These are phyloP conservation scores for Candida schatavii DNA, from an alignment of 805 yeast genomes.

Conservation along the genomic window DNA sequence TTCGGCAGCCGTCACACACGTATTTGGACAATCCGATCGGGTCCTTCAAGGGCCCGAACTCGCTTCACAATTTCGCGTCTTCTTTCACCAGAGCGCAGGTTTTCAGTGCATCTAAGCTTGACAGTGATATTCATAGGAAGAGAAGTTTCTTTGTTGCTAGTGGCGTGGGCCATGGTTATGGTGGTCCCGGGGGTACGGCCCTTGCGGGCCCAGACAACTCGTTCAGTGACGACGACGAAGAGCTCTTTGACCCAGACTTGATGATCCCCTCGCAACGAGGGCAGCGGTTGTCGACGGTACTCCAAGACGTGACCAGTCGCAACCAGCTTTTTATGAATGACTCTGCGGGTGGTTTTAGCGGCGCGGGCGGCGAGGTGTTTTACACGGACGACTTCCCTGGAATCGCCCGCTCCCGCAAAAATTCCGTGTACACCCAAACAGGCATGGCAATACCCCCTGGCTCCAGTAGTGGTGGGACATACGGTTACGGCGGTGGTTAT, in stretches of 20 bases:
- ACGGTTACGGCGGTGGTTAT: constrained; percentile 18
- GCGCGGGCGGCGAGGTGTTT: constrained; percentile 30
- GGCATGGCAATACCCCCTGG: constrained; percentile 9
- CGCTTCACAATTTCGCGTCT: constrained; percentile 74
- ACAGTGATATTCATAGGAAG: constrained; percentile 52
- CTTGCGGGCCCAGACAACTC: not conserved
- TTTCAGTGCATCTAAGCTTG: constrained; percentile 46
- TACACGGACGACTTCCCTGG: constrained; percentile 36
- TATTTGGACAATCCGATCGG: constrained; percentile 42
- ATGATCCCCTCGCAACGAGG: constrained; percentile 66
- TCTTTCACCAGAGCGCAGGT: constrained; percentile 80
- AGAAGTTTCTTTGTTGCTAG: constrained; percentile 57
- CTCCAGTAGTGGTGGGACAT: constrained; percentile 5
- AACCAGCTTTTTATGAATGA: constrained; percentile 21
- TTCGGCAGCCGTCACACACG: constrained; percentile 18
- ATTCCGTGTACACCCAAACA: constrained; percentile 15
- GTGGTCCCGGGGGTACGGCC: constrained; percentile 3
- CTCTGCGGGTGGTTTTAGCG: constrained; percentile 8
- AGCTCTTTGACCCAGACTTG: constrained; percentile 64
- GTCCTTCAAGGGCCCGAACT: constrained; percentile 63
- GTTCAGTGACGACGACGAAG: constrained; percentile 39
- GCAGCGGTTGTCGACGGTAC: constrained; percentile 58
- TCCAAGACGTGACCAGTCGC: constrained; percentile 31
- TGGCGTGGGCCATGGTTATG: no score
- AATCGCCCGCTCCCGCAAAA: constrained; percentile 27